Evolutionary conservation across 257 asterid genomes (phyloP), one percentile per base, ranked within the genome.

Genomic region (Osmanthus fragrans): DNA sequence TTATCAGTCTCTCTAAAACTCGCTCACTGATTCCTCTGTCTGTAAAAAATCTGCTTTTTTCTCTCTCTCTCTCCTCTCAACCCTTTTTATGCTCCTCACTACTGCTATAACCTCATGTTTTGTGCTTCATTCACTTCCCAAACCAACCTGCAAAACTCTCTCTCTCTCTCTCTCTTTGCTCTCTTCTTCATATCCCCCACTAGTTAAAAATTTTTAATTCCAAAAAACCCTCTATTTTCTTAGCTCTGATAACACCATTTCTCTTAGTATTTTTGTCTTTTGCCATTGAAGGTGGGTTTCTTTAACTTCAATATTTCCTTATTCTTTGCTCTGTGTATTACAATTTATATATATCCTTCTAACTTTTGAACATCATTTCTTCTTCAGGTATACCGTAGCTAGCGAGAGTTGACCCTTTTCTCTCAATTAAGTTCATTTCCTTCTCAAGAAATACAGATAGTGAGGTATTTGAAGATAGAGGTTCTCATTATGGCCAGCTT

Each of bases 71-170:
- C 63, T 76, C 78, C 80, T 70, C 70, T 80, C 76, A 18, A 10
- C 65, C 82, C 82, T 73, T 77, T 87, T 81, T 87, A 54, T 79
- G 80, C 71, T 64, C 87, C 82, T 83, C 82, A 84, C 89, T 71
- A 77, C 89, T 79, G 73, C 91, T 91, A 88, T 90, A 93, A 91
- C 88, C 97, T 88, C 91, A 79, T 87, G 89, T 86, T 92, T 89
- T 89, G 85, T 82, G 82, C 87, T 81, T 82, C 92, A 87, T 81
- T 88, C 93, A 88, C 87, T 80, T 45, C 85, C 74, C 88, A 90
- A 92, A 87, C 83, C 86, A 86, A 73, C 86, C 91, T 80, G 40
- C 90, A 84, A 89, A 83, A 73, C 37, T 85, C 80, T 37, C 68
- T 32, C 34, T 42, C 45, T 39, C 45, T 39, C 73, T 33, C 36